Conservation (phyloP, 495 filamentous ascomycete genomes). For the Podospora appendiculata region DNA sequence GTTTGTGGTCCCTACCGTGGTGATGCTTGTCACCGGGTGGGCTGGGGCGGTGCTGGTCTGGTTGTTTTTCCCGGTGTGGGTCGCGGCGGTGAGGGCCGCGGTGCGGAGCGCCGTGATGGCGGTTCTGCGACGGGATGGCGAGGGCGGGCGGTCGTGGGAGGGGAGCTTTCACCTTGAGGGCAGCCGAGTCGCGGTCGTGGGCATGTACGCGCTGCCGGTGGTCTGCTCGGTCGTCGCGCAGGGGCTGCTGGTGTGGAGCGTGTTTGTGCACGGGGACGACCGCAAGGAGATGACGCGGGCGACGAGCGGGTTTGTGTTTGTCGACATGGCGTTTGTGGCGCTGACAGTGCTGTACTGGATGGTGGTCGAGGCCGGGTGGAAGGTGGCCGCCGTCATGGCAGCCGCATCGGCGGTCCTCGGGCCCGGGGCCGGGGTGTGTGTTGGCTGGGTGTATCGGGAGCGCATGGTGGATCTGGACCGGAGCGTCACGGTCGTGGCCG, state of each 20-base stretch:
- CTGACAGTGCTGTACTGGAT: constrained; percentile 36
- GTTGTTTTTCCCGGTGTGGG: constrained; percentile 36
- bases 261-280: constrained; percentile 23
- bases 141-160: constrained; percentile 1
- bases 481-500: constrained; percentile 24
- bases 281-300: constrained; percentile 32
- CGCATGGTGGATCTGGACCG: constrained; percentile 17
- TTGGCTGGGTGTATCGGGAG: constrained; percentile 31
- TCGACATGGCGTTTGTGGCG: constrained; percentile 25
- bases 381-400: constrained; percentile 19
- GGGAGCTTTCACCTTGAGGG: constrained; percentile 26
- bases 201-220: constrained; percentile 29
- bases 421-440: constrained; percentile 30
- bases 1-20: constrained; percentile 26
- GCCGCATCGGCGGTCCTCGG: constrained; percentile 21
- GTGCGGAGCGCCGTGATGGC: constrained; percentile 13
- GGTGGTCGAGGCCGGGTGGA: constrained; percentile 28
- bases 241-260: constrained; percentile 18
- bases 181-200: constrained; percentile 11
- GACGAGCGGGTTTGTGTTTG: constrained; percentile 25
- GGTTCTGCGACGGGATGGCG: constrained; percentile 3
- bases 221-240: constrained; percentile 24
- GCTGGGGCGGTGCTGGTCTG: constrained; percentile 58
- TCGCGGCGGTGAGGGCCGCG: constrained; percentile 21
- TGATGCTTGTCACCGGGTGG: constrained; percentile 52